A percentile compares a stretch with the other conserved stretches of the same genome.
Evolutionary conservation across 1,284 basidiomycete species (phyloP).

Genomic region (Sanghuangporus baumii): DNA sequence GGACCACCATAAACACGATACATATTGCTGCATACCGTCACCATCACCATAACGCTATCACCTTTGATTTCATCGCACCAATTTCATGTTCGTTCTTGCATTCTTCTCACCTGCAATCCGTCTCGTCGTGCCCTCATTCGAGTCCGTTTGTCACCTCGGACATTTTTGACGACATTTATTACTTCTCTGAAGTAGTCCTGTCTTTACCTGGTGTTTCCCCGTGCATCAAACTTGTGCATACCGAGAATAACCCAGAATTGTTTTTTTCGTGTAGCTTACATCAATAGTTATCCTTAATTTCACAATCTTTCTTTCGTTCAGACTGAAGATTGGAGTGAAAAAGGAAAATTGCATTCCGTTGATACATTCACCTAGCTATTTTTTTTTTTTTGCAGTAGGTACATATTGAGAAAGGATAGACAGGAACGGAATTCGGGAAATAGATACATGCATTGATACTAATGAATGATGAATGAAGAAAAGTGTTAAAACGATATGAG

Average conservation of each 20-base stretch:
- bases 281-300: not conserved
- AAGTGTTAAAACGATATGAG: not conserved
- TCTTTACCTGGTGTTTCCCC: slow-evolving; percentile 9
- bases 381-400: not conserved
- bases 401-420: not conserved
- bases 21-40: not conserved
- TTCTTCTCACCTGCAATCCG: too few species aligned
- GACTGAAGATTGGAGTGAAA: too few species aligned
- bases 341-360: too few species aligned
- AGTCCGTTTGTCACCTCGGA: too few species aligned
- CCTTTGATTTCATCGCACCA: not conserved
- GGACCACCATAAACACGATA: not conserved
- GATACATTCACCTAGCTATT: too few species aligned
- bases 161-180: not conserved
- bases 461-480: not conserved
- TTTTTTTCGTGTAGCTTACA: not conserved
- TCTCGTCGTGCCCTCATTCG: too few species aligned
- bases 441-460: not conserved
- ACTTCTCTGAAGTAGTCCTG: slow-evolving; percentile 13
- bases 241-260: not conserved
- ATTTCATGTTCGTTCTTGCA: too few species aligned
- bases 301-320: not conserved
- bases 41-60: not conserved
- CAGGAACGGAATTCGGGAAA: not conserved
- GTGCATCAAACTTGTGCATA: not conserved